phyloP scores from a whole-genome alignment of 2,329 filamentous ascomycete genomes.

The Ploettnerulaceae sp. region DNA sequence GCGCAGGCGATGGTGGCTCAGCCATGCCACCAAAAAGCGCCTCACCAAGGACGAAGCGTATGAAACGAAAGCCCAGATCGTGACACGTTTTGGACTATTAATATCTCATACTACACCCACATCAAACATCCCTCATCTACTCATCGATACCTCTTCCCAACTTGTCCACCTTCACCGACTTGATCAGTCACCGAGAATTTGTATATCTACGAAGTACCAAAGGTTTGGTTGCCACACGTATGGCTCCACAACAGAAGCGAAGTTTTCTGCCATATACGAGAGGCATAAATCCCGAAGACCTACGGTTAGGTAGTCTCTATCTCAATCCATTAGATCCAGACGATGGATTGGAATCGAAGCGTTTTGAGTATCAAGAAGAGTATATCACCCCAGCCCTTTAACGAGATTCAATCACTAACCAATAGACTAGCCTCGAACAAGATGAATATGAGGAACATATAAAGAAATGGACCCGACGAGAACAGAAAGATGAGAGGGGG shows the following conservation, averaged over 20 bases:
- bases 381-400: background rate
- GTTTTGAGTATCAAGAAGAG: conserved; percentile 7
- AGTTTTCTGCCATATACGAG: conserved; percentile 7
- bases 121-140: background rate
- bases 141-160: background rate
- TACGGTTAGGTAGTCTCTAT: conserved; percentile 5
- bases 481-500: conserved; percentile 5
- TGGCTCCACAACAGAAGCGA: conserved; percentile 8
- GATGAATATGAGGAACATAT: conserved; percentile 3
- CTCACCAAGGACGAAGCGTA: conserved; percentile 1
- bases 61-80: background rate
- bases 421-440: background rate
- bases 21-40: background rate
- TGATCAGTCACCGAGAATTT: background rate
- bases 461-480: conserved; percentile 3
- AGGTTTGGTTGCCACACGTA: background rate
- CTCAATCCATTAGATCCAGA: conserved; percentile 5
- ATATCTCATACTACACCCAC: background rate
- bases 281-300: conserved; percentile 4
- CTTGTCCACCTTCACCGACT: background rate
- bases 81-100: conserved; percentile 4
- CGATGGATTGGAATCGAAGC: conserved; percentile 6
- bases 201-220: background rate
- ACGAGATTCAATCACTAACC: background rate
- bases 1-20: conserved; percentile 1